These are phyloP conservation scores for Tarenaya hassleriana DNA, from an alignment of 345 rosid genomes.

Conservation along the genomic window DNA sequence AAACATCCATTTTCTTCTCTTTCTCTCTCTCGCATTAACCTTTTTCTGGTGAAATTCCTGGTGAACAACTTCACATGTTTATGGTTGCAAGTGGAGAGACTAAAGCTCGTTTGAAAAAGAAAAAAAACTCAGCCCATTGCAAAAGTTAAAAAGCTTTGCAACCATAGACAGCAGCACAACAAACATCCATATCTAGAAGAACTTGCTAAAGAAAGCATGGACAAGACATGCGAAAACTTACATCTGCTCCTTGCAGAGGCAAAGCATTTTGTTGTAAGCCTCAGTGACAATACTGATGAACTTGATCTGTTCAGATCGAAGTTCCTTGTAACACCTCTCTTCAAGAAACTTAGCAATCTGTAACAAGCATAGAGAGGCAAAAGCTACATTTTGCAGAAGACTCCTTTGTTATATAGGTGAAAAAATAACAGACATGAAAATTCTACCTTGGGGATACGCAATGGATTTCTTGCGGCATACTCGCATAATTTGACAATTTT, in stretches of 20 bases:
- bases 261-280: constrained; percentile 70
- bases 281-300: constrained; percentile 58
- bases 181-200: no score
- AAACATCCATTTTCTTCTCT: no score
- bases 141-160: no score
- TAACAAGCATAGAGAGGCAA: constrained; percentile 16
- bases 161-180: no score
- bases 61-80: no score
- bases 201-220: neutral
- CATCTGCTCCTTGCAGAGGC: constrained; percentile 83
- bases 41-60: no score
- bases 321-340: constrained; percentile 85
- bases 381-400: constrained; percentile 3
- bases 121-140: no score
- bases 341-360: constrained; percentile 91
- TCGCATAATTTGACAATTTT: constrained; percentile 81
- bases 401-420: neutral
- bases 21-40: no score
- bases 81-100: no score
- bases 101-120: no score
- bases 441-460: constrained; percentile 79
- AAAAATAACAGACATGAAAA: neutral
- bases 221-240: constrained; percentile 26
- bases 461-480: constrained; percentile 86
- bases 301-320: constrained; percentile 61